These are phyloP conservation scores for Mantamonas sphyraenae DNA, from an alignment of 78 protist species.

Conservation along the genomic window DNA sequence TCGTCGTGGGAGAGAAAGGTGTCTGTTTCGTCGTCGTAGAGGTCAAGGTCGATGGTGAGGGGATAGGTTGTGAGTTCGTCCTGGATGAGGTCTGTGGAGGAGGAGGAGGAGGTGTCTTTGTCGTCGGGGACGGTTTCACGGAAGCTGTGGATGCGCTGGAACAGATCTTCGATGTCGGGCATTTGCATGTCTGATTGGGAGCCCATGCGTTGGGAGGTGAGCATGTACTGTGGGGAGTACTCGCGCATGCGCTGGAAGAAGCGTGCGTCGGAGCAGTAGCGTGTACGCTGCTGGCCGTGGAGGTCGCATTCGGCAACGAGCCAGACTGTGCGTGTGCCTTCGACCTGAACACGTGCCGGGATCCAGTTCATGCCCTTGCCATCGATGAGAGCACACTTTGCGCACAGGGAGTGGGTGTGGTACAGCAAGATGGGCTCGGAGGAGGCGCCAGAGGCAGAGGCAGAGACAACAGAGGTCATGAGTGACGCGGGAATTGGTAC, in stretches of 20 bases:
- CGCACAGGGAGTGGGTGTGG: background rate
- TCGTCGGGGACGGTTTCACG: too few relatives aligned
- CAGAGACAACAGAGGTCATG: too few relatives aligned
- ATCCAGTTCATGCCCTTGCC: background rate
- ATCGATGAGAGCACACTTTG: background rate
- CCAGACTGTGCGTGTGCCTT: too few relatives aligned
- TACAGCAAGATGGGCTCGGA: too few relatives aligned
- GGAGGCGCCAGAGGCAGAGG: too few relatives aligned
- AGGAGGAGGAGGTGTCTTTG: too few relatives aligned
- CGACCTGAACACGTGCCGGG: background rate
- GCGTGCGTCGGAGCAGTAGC: background rate
- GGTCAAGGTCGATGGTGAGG: background rate
- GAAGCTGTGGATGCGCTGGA: background rate
- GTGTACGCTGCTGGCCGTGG: background rate
- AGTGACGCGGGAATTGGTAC: too few relatives aligned
- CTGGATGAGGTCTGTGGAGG: too few relatives aligned
- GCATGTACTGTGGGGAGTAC: background rate
- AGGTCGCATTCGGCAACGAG: background rate
- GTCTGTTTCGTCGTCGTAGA: background rate
- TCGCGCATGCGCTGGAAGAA: background rate
- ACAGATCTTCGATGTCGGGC: background rate
- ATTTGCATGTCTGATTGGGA: background rate
- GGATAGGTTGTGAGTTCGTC: background rate
- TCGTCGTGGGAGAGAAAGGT: background rate
- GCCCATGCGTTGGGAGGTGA: background rate